Base-by-base conservation (phyloP, 805 yeast species). In the Wickerhamiella bombiphila region DNA sequence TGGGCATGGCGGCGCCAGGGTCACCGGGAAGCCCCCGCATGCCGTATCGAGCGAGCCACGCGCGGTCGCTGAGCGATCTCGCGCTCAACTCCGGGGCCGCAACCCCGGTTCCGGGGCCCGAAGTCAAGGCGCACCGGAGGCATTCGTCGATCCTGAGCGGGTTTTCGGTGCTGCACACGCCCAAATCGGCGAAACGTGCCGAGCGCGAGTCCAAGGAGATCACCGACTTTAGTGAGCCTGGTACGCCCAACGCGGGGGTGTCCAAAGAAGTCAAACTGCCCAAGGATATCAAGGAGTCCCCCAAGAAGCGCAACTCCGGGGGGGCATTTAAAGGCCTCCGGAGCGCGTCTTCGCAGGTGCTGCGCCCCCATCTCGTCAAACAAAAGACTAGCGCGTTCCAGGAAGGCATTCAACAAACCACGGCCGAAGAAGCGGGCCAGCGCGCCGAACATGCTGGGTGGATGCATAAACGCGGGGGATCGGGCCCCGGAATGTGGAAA, bases 391-490 rank as follows among this genome's bases (percentile, higher is more conserved):
- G 65, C 5, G 68, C 68, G 3, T 63, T 64, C 45, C 44, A 53
- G 32, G 98, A 91, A 59, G 98, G 98, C 5, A 80, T 91, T 31
- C 68, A 83, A 48, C 65, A 60, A 15, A 67, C 81, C 13, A 67
- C 79, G 0, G 93, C 95, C 0, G 74, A 71, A 43, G 80, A 81
- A 32, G 78, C 97, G 0, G 71, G 80, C 34, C 72, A 72, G 47
- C 63, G 77, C 5, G 82, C 96, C 0, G 79, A 69, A 38, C 73
- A 66, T 49, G 74, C 82, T 35, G 99, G 99, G 2, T 91, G 96
- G 94, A 82, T 91, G 94, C 74, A 85, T 37, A 91, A 91, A 58
- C 76, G 80, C 46, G 94, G 94, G 18, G 80, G 78, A 41, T 69
- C 77, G 41, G 72, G 93, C 3, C 72, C 80, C 50, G 82, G 86